Conservation (phyloP, 805 yeast species). For the Yarrowia osloensis region DNA sequence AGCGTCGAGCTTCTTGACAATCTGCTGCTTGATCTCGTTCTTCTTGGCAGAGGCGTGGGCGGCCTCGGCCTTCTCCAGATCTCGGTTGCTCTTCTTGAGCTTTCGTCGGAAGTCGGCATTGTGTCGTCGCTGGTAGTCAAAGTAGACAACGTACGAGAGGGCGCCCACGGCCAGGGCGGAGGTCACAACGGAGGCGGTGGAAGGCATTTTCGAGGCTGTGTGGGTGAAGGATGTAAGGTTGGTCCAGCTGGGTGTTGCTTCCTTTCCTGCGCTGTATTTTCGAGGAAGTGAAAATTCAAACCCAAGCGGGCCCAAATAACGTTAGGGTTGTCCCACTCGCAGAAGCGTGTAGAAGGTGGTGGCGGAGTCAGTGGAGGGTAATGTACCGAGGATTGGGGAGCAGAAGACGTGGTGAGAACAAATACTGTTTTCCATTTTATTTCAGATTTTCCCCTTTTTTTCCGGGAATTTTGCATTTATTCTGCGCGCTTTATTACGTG, state of each 20-base stretch:
- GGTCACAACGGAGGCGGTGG: slow-evolving; percentile 41
- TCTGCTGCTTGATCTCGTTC: slow-evolving; percentile 54
- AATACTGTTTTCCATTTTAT: no score
- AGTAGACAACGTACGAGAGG: slow-evolving; percentile 70
- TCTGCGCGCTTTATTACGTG: not conserved
- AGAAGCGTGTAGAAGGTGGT: slow-evolving; percentile 18
- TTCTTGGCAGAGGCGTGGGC: slow-evolving; percentile 61
- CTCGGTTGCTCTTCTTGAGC: slow-evolving; percentile 63
- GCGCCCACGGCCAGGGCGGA: slow-evolving; percentile 41
- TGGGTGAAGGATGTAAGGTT: not conserved
- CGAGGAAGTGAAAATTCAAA: slow-evolving; percentile 18
- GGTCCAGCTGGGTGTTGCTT: not conserved
- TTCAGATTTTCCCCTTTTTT: not conserved
- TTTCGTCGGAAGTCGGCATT: slow-evolving; percentile 77
- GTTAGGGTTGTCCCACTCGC: not conserved
- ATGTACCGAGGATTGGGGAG: not conserved
- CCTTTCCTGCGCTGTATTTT: not conserved
- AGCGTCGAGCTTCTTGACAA: slow-evolving; percentile 61
- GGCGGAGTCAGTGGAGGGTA: not conserved
- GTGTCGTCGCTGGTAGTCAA: slow-evolving; percentile 88
- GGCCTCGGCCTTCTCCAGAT: slow-evolving; percentile 60
- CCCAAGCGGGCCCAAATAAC: not conserved
- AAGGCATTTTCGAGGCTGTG: slow-evolving; percentile 39
- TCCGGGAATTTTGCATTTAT: not conserved
- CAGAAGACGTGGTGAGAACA: no score